Base-by-base conservation (phyloP, 208 protist genomes). In the Leishmania arabica region DNA sequence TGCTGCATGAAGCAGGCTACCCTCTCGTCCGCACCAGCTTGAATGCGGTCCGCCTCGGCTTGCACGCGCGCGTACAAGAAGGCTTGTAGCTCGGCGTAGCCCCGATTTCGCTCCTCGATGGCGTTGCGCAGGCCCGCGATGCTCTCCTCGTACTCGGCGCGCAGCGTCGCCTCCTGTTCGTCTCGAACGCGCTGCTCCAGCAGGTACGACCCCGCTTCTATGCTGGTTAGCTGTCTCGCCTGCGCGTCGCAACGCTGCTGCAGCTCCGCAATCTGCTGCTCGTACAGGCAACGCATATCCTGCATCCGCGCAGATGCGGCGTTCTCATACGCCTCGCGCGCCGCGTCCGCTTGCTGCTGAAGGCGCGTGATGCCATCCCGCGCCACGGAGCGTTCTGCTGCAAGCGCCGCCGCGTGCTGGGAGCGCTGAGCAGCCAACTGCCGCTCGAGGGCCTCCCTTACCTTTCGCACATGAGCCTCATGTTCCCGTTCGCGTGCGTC, bases 121-220 rank as follows among this genome's bases (percentile, higher is more conserved):
- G 84, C 82, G 5, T 15, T 78, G 19, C 84, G 82, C 65, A 92
- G 81, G 3, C n/a, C 37, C 21, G 75, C 56, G 3, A 92, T 66
- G 54, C 82, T 84, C 40, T 73, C 65, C 34, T 88, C 86, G 60
- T 90, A 89, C 62, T 84, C 81, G 3, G 56, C 13, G n/a, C 87
- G 82, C 31, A 90, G 53, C 64, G 74, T 47, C 51, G 53, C 65
- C 37, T 77, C 70, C 73, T 81, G 56, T 45, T 78, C 65, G 24
- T 84, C 64, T 21, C 72, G 79, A 19, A 77, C 53, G 7, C 74
- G 66, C 47, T 54, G 54, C 45, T 21, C 74, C 42, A 75, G 80
- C 17, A 53, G 49, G 37, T 71, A 62, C 62, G 56, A 71, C 2
- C 47, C 72, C 21, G 77, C 62, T 6, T 89, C 80, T 1, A 40